A percentile compares a stretch with the other conserved stretches of the same genome.
Conservation (phyloP, 148 eudicot genomes). For the Suaeda aralocaspica region DNA sequence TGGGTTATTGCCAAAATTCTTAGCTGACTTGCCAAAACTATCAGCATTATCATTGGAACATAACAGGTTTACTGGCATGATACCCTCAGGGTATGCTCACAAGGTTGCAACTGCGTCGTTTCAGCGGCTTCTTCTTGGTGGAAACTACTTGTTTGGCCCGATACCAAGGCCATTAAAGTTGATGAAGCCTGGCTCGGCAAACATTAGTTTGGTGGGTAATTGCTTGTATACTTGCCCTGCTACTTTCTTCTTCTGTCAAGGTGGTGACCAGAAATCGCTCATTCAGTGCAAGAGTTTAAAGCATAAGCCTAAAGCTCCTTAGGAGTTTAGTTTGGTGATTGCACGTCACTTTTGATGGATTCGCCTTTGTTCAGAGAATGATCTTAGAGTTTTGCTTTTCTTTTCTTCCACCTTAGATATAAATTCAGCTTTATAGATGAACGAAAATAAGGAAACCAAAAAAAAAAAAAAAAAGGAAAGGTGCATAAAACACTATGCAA, state of each 20-base stretch:
- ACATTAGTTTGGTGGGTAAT: constrained; percentile 46
- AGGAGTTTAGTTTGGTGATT: neutral
- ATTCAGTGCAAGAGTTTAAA: constrained; percentile 19
- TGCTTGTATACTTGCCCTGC: constrained; percentile 39
- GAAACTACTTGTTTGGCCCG: constrained; percentile 48
- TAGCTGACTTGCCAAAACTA: constrained; percentile 29
- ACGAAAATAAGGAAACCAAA: no score
- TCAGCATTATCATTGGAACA: constrained; percentile 42
- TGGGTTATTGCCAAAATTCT: constrained; percentile 33
- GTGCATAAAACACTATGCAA: neutral
- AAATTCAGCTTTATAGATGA: neutral
- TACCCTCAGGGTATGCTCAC: constrained; percentile 35
- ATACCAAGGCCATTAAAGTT: constrained; percentile 36
- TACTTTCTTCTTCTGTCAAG: constrained; percentile 34
- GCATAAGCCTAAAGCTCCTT: neutral
- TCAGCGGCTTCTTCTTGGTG: constrained; percentile 38
- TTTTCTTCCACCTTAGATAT: neutral
- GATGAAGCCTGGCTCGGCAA: constrained; percentile 37
- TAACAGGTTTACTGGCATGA: constrained; percentile 45
- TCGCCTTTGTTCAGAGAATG: no score
- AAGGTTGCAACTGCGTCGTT: constrained; percentile 38
- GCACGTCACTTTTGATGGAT: neutral
- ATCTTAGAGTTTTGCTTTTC: neutral
- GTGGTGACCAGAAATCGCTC: constrained; percentile 29
- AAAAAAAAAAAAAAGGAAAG: no score